Base-by-base conservation (phyloP, 768 basidiomycete genomes). In the Tulasnella calospora region DNA sequence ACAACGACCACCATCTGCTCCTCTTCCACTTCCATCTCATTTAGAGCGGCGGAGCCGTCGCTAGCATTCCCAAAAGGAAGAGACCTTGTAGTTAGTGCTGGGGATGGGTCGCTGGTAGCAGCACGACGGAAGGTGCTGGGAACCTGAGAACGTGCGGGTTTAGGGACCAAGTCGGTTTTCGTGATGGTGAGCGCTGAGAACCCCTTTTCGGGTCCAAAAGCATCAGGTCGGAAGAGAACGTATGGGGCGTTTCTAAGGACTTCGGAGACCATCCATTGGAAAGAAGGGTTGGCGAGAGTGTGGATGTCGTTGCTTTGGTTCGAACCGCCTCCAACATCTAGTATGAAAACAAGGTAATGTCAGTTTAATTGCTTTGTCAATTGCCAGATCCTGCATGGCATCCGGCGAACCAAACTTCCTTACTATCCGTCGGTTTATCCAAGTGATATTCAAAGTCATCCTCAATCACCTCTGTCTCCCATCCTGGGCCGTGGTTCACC, bases 321-420 rank as follows among this genome's bases (percentile, higher is more conserved):
- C 17, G 51, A 74, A 3, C 79, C 79, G 3, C 79, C 79, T 27
- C 79, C 79, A n/a, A 80, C 78, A 47, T 80, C 79, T 81, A n/a
- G n/a, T n/a, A 13, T 47, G 40, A 17, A 15, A 23, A 1, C 38
- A 57, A 51, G 55, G 35, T 57, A 10, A 30, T 13, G 33, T 38
- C 33, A 38, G 46, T 38, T 35, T 9, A n/a, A n/a, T 17, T 71
- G 17, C 92, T 92, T 51, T 92, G 61, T 84, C 46, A 38, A 71
- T 57, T 21, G 5, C 10, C 38, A 35, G 17, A 6, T 35, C 74
- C 73, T 44, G 38, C 19, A 74, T 27, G 46, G 46, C 79, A n/a
- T 55, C 79, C 77, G 19, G 80, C 80, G 51, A 80, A 80, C 80
- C 80, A 80, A 27, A 80, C 79, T 55, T 80, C 80, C 40, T 79